Evolutionary conservation across 1,284 basidiomycete species (phyloP).

Genomic region (Paramarasmius palmivorus): DNA sequence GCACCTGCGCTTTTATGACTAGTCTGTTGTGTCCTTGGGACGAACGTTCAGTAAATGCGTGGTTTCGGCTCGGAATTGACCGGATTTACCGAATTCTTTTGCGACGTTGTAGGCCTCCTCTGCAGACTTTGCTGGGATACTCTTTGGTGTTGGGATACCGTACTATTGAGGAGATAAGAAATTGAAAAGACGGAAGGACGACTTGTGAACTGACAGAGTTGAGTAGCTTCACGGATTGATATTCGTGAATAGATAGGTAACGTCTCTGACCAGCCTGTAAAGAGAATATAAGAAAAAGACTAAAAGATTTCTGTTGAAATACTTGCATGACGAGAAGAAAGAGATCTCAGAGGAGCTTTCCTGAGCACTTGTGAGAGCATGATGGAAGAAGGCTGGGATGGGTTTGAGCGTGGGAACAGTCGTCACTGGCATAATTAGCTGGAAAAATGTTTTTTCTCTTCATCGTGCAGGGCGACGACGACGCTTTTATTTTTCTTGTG

Average conservation of each 20-base stretch:
- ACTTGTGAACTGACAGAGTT: constrained; percentile 69
- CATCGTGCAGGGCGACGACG: constrained; percentile 67
- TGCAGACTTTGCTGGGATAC: constrained; percentile 84
- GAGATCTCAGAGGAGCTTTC: constrained; percentile 61
- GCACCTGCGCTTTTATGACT: constrained; percentile 98
- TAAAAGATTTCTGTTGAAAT: constrained; percentile 39
- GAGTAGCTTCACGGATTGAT: constrained; percentile 93
- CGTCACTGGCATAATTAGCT: constrained; percentile 10
- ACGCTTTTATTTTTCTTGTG: constrained; percentile 46
- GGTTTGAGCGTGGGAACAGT: constrained; percentile 18
- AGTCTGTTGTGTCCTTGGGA: constrained; percentile 64
- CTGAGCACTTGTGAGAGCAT: constrained; percentile 62
- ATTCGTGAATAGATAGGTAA: constrained; percentile 97
- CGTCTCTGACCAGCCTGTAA: constrained; percentile 80
- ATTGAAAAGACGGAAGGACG: constrained; percentile 2
- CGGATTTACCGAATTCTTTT: constrained; percentile 72
- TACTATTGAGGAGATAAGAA: constrained; percentile 56
- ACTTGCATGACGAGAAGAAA: constrained; percentile 24
- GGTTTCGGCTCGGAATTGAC: neutral
- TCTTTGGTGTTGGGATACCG: constrained; percentile 95
- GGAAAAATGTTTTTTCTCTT: constrained; percentile 23
- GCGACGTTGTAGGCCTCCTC: constrained; percentile 92
- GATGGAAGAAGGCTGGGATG: constrained; percentile 24
- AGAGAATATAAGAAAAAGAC: neutral
- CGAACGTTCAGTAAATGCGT: constrained; percentile 3